These are phyloP conservation scores for Knoxia roxburghii DNA, from an alignment of 257 asterid species.

Conservation along the genomic window DNA sequence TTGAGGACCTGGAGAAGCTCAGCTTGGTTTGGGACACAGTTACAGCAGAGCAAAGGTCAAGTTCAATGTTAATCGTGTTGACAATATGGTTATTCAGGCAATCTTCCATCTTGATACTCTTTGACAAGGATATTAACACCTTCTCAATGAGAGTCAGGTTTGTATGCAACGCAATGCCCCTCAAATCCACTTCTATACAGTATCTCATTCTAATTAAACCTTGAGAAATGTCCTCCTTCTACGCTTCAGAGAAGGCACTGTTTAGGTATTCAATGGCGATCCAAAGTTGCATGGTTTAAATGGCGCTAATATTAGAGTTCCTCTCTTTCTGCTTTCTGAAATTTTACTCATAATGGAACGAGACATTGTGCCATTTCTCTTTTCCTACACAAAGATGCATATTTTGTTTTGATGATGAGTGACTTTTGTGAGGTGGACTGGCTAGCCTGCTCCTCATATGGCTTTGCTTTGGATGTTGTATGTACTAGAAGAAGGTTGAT, in stretches of 20 bases:
- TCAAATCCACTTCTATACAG: background rate
- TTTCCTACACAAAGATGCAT: too few relatives aligned
- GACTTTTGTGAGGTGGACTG: background rate
- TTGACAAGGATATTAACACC: constrained; percentile 87
- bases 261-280: too few relatives aligned
- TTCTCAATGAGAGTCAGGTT: constrained; percentile 96
- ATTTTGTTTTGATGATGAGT: constrained; percentile 30
- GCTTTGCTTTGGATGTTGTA: background rate
- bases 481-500: constrained; percentile 14
- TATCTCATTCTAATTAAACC: too few relatives aligned
- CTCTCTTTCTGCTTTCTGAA: too few relatives aligned
- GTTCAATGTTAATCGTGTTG: constrained; percentile 94
- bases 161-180: constrained; percentile 9
- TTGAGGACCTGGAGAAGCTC: constrained; percentile 93
- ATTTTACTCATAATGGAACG: too few relatives aligned
- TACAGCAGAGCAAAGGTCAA: constrained; percentile 97
- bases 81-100: constrained; percentile 96
- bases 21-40: constrained; percentile 93
- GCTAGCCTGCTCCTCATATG: background rate
- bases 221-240: too few relatives aligned
- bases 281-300: too few relatives aligned
- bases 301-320: too few relatives aligned
- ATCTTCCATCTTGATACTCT: constrained; percentile 91
- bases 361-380: background rate
- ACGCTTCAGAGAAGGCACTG: too few relatives aligned